These are phyloP conservation scores for Eragrostis tef DNA, from an alignment of 202 grass and related monocot genomes.

Conservation along the genomic window DNA sequence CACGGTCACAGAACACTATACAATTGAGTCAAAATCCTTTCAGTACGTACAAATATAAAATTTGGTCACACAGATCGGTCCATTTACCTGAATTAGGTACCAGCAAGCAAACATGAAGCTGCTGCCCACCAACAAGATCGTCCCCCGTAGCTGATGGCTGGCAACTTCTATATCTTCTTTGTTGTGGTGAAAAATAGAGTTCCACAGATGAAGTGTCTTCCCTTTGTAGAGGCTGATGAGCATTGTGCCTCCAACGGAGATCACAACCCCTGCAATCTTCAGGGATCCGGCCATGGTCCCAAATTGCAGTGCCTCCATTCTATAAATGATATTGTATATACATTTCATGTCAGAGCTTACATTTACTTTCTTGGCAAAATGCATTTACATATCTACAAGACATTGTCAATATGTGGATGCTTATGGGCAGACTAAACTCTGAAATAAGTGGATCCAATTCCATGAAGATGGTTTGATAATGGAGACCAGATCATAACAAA, in stretches of 20 bases:
- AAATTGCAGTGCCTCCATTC: constrained; percentile 48
- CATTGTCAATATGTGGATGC: neutral
- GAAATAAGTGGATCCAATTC: too few species aligned
- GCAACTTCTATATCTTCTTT: neutral
- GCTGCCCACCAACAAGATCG: constrained; percentile 37
- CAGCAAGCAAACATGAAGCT: constrained; percentile 57
- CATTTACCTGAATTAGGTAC: constrained; percentile 50
- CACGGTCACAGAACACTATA: neutral
- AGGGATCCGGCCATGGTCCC: constrained; percentile 34
- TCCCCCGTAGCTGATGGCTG: constrained; percentile 43
- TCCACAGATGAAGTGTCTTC: constrained; percentile 47
- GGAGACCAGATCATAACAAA: neutral
- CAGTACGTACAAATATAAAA: neutral
- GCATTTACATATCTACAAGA: neutral
- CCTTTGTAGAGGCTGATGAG: constrained; percentile 56
- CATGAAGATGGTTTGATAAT: too few species aligned
- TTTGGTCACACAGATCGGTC: neutral
- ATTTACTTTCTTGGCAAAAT: neutral
- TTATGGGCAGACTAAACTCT: neutral
- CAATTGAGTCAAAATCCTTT: neutral
- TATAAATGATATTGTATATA: neutral
- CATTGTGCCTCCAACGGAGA: constrained; percentile 54
- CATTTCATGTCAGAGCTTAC: neutral
- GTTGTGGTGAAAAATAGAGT: constrained; percentile 16
- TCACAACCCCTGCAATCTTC: constrained; percentile 46